Base-by-base conservation (phyloP, 2,329 filamentous ascomycete genomes). In the Cladophialophora chaetospira region DNA sequence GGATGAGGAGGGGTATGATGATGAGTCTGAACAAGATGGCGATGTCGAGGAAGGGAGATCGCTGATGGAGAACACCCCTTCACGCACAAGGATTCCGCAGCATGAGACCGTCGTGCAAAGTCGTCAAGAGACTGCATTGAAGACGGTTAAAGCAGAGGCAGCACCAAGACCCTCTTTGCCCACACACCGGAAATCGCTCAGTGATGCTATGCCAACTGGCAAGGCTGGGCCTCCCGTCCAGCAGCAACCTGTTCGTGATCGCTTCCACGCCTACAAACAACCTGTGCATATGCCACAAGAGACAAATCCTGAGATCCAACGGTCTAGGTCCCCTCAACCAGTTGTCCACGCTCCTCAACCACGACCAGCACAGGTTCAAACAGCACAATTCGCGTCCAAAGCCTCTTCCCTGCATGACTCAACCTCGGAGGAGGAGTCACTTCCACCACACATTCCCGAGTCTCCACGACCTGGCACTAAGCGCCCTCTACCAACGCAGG, bases 401-500 rank as follows among this genome's bases (percentile, higher is more conserved):
- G 55, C 58, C 10, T 62, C 56, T 11, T 62, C 60, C 17, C 56
- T 55, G 31, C 53, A 60, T 10, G 60, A 65, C 45, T 60, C 61
- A 8, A 62, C 63, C 2, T 63, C 61, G 0, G 61, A 65, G 23
- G 62, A 65, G 52, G 62, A 65, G 19, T 48, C 54, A 38, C 36
- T 38, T 5, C 53, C 26, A 33, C 25, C 43, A 1, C 13, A n/a
- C 35, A 40, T 35, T 21, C 2, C n/a, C 15, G 15, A 55, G 5
- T 49, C 49, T 43, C 43, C 44, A 29, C 19, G 36, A 9, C 43
- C 26, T 8, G 25, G 19, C 17, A 47, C 21, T 55, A 69, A 65
- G 61, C 57, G 55, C 26, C 51, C 56, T 4, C 48, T 31, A 17
- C 35, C 57, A 28, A 40, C 40, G 5, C 58, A 74, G 10, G 70